Conservation (phyloP, 768 basidiomycete species). For the Leccinum boreale region DNA sequence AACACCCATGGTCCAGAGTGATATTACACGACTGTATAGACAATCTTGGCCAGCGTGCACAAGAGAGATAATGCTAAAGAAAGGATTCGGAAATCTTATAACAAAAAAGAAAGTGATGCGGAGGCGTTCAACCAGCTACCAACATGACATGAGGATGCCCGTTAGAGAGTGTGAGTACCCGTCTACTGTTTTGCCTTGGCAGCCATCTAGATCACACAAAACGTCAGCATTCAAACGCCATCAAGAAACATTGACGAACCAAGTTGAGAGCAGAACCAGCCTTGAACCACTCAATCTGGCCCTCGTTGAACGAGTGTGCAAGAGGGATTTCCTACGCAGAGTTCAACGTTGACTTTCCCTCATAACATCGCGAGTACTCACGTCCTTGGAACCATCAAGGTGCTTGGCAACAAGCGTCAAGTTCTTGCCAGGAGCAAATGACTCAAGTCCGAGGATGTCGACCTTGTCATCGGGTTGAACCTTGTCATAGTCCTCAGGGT, state of each 20-base stretch:
- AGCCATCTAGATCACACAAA: constrained; percentile 50
- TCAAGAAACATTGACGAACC: constrained; percentile 39
- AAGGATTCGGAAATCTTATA: neutral
- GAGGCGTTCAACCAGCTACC: neutral
- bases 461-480: constrained; percentile 83
- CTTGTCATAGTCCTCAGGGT: constrained; percentile 94
- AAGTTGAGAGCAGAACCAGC: constrained; percentile 92
- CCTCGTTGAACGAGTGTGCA: constrained; percentile 94
- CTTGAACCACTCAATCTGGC: constrained; percentile 98
- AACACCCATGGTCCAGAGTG: constrained; percentile 9
- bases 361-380: constrained; percentile 25
- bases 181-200: constrained; percentile 51
- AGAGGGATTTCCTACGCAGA: constrained; percentile 60
- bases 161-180: constrained; percentile 10
- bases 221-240: constrained; percentile 1
- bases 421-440: constrained; percentile 90
- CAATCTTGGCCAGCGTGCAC: constrained; percentile 13
- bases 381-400: constrained; percentile 70
- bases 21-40: constrained; percentile 26
- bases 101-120: neutral
- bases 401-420: constrained; percentile 82
- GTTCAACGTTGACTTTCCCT: constrained; percentile 8
- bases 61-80: neutral
- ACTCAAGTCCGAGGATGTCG: constrained; percentile 83
- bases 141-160: neutral